Evolutionary conservation across 2,329 filamentous ascomycete species (phyloP).

Genomic region (Nigrospora sphaerica): DNA sequence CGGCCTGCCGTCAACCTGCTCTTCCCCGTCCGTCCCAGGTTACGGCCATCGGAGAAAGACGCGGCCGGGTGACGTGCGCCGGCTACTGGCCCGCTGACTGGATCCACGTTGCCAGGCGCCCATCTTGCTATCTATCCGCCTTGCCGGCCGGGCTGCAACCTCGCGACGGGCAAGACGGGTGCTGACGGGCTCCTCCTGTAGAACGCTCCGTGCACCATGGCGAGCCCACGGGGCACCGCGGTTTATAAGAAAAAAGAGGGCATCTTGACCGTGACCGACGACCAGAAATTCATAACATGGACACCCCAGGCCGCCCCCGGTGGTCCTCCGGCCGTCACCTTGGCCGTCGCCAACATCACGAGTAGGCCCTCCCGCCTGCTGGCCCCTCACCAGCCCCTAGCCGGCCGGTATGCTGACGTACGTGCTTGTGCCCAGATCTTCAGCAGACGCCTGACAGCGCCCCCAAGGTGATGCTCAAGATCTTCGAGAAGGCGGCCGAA

Average conservation of each 20-base stretch:
- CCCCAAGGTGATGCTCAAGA: slow-evolving; percentile 88
- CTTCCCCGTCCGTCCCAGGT: no score
- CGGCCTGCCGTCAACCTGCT: no score
- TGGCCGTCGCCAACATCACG: slow-evolving; percentile 70
- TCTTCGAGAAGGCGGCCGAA: slow-evolving; percentile 65
- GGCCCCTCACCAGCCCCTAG: no score
- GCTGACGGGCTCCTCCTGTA: no score
- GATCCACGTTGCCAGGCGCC: no score
- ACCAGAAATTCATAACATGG: slow-evolving; percentile 74
- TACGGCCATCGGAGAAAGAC: no score
- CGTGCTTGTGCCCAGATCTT: slow-evolving; percentile 54
- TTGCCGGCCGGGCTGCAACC: no score
- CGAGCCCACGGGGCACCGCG: slow-evolving; percentile 56
- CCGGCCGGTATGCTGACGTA: slow-evolving; percentile 8
- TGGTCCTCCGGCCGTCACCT: slow-evolving; percentile 57
- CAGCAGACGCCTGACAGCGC: slow-evolving; percentile 89
- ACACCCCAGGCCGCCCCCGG: slow-evolving; percentile 57
- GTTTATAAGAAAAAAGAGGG: slow-evolving; percentile 97
- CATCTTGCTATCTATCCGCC: no score
- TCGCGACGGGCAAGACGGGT: no score
- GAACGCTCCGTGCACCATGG: slow-evolving; percentile 32
- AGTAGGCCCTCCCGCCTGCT: slow-evolving; percentile 46
- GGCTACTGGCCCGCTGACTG: no score
- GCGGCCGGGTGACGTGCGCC: no score
- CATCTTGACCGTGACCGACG: slow-evolving; percentile 64